Conservation (phyloP, 345 rosid species). For the Salix udensis region DNA sequence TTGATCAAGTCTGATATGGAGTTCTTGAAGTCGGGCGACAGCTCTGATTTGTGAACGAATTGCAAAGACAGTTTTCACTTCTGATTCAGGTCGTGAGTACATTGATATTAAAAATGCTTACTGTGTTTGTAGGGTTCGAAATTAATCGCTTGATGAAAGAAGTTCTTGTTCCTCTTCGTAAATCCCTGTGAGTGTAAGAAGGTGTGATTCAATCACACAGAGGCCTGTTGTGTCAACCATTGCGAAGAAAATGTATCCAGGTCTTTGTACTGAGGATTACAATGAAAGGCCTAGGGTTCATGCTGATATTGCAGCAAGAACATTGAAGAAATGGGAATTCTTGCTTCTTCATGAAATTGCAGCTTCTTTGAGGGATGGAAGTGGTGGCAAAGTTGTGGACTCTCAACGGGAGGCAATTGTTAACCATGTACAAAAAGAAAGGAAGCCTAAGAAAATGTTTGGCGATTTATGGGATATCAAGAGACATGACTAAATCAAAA, state of each 20-base stretch:
- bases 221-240: not conserved
- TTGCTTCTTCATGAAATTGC: conserved; percentile 3
- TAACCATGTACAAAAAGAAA: not conserved
- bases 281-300: not conserved
- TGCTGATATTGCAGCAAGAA: not conserved
- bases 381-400: not conserved
- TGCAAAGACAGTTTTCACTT: not conserved
- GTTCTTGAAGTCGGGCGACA: not conserved
- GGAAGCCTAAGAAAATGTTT: not conserved
- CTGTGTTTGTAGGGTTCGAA: conserved; percentile 7
- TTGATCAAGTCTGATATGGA: conserved; percentile 4
- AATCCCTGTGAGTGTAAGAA: not conserved
- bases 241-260: not conserved
- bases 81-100: not conserved
- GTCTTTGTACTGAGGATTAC: not conserved
- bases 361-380: not conserved
- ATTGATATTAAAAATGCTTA: not conserved
- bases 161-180: not conserved
- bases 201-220: not conserved
- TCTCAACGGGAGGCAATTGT: not conserved
- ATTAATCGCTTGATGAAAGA: conserved; percentile 2
- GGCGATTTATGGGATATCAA: conserved; percentile 3
- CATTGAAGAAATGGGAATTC: not conserved
- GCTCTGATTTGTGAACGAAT: conserved; percentile 6
- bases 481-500: not conserved